Evolutionary conservation across 2,329 filamentous ascomycete genomes (phyloP).

Genomic region (Microascus cirrosus): DNA sequence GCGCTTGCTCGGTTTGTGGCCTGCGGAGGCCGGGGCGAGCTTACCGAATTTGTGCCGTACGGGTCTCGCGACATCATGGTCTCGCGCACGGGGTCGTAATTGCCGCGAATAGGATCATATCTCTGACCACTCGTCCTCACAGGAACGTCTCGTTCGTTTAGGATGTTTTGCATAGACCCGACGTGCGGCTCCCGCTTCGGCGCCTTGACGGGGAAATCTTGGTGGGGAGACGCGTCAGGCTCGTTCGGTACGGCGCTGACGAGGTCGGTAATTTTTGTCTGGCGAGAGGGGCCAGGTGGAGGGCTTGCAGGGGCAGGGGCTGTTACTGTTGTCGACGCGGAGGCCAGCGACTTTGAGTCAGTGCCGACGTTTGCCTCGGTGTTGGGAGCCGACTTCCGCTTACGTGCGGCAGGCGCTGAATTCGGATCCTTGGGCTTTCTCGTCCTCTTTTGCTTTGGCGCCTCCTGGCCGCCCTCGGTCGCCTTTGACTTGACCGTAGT

Average conservation of each 20-base stretch:
- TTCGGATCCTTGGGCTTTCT: conserved; percentile 50
- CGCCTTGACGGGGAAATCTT: conserved; percentile 28
- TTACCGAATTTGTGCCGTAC: conserved; percentile 31
- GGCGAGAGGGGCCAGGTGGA: conserved; percentile 15
- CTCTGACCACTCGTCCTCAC: conserved; percentile 64
- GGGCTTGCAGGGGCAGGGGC: neutral
- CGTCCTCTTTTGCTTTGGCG: conserved; percentile 37
- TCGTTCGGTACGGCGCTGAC: conserved; percentile 8
- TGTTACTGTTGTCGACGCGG: conserved; percentile 9
- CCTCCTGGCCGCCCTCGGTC: conserved; percentile 24
- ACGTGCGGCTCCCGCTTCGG: conserved; percentile 37
- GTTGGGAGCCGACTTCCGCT: conserved; percentile 38
- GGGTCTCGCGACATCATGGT: conserved; percentile 45
- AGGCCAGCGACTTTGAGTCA: conserved; percentile 21
- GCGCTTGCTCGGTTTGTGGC: conserved; percentile 60
- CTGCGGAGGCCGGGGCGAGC: conserved; percentile 34
- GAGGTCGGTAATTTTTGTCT: conserved; percentile 29
- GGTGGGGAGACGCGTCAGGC: conserved; percentile 11
- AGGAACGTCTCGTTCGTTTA: conserved; percentile 34
- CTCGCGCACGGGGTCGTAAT: conserved; percentile 52
- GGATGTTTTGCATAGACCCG: conserved; percentile 42
- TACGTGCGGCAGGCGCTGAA: conserved; percentile 40
- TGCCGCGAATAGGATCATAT: conserved; percentile 84
- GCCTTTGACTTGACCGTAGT: conserved; percentile 33
- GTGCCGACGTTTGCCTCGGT: conserved; percentile 22